These are phyloP conservation scores for Candolleomyces eurysporus DNA, from an alignment of 768 basidiomycete genomes.

Conservation along the genomic window DNA sequence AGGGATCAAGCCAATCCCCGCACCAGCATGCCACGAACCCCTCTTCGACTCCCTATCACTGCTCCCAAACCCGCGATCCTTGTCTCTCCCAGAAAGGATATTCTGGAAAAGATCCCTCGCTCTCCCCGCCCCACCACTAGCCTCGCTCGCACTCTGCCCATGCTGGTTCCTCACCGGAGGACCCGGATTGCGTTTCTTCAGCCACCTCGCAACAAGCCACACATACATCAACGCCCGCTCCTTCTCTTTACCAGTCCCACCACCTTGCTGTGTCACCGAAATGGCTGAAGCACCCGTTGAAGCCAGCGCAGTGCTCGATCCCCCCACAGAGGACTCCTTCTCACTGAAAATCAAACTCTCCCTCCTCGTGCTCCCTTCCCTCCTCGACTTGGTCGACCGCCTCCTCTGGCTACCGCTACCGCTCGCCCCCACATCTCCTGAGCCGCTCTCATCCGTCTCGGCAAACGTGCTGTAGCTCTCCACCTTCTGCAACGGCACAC, in stretches of 20 bases:
- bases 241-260: slow-evolving; percentile 16
- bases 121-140: neutral
- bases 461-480: slow-evolving; percentile 2
- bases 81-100: slow-evolving; percentile 3
- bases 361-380: slow-evolving; percentile 1
- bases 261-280: neutral
- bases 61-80: neutral
- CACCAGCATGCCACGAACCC: slow-evolving; percentile 10
- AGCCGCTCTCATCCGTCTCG: slow-evolving; percentile 6
- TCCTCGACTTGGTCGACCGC: neutral
- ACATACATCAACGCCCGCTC: slow-evolving; percentile 58
- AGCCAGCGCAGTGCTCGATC: neutral
- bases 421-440: slow-evolving; percentile 8
- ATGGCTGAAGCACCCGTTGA: neutral
- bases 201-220: slow-evolving; percentile 76
- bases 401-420: neutral
- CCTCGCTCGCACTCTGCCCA: slow-evolving; percentile 6
- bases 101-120: slow-evolving; percentile 6
- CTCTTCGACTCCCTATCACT: slow-evolving; percentile 12
- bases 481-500: neutral
- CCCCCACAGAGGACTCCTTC: neutral
- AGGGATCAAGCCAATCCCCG: slow-evolving; percentile 3
- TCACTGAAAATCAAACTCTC: slow-evolving; percentile 7
- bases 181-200: slow-evolving; percentile 40
- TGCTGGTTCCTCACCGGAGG: neutral